phyloP scores from a whole-genome alignment of 148 eudicot species.

The Amaranthus cruentus region DNA sequence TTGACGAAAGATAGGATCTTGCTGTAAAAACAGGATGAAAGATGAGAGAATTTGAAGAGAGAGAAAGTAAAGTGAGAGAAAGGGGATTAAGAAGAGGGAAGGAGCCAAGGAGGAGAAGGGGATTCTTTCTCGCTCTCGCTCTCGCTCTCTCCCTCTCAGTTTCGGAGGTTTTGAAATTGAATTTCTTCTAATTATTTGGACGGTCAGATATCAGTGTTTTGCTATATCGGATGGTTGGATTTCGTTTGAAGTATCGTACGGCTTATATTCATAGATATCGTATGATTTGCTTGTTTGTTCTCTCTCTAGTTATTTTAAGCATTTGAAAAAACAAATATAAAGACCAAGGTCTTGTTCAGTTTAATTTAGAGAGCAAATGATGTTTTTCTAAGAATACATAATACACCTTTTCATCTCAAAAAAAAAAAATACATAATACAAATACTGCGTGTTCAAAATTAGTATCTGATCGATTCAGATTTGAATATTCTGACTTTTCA shows the following conservation, averaged over 20 bases:
- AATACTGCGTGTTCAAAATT: no score
- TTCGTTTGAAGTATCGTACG: background rate
- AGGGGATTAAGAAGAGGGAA: background rate
- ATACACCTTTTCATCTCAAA: no score
- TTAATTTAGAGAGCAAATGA: no score
- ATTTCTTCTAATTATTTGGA: conserved; percentile 10
- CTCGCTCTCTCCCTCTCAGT: conserved; percentile 29
- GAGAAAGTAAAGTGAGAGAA: conserved; percentile 1
- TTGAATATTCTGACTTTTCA: no score
- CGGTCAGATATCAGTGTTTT: background rate
- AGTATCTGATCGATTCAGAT: no score
- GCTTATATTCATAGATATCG: background rate
- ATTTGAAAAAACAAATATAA: no score
- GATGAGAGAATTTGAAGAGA: background rate
- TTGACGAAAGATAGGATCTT: background rate
- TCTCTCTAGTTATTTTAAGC: no score
- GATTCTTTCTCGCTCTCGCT: background rate
- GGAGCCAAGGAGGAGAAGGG: background rate
- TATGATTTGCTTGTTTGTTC: background rate
- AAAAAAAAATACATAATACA: no score
- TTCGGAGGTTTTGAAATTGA: conserved; percentile 25
- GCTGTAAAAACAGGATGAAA: background rate
- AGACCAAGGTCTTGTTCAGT: no score
- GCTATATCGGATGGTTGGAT: background rate
- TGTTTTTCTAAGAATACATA: no score